Evolutionary conservation across 148 eudicot genomes (phyloP), one percentile per base, ranked within the genome.

Genomic region (Limonium bicolor): DNA sequence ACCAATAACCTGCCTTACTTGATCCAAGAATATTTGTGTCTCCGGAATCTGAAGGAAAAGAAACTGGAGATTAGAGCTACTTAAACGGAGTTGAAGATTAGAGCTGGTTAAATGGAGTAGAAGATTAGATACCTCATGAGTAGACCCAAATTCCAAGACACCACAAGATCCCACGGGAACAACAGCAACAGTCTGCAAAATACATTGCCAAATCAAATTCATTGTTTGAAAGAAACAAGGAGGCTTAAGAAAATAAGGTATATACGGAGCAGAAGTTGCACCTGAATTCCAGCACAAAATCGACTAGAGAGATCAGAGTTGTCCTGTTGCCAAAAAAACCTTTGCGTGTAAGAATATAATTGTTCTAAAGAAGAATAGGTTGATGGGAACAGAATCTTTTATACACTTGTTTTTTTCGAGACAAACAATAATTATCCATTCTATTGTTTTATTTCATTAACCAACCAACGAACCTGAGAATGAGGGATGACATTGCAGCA

Each of bases 121-220:
- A 37, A 54, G 76, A 55, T n/a, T n/a, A n/a, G n/a, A n/a, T 41
- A 90, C 97, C 85, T 90, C 72, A 19, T 59, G 46, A 38, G 66
- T 58, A n/a, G 95, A 90, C 10, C 95, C 97, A 36, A 90, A 72
- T 24, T 90, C 87, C 39, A 75, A 53, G 17, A 84, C 95, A 16
- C 97, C 97, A 16, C 32, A 67, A n/a, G 65, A 67, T 38, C 75
- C 81, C 27, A 84, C 78, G 18, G 93, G 70, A 32, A 90, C 59
- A n/a, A 80, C 59, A 5, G 67, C 80, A 51, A 84, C 53, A 36
- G 97, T 84, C 97, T 90, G 76, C 60, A 56, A 62, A 60, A 7
- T 23, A 1, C 3, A 43, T 22, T 7, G 8, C 13, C n/a, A 8
- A 13, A 15, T 13, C 45, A 40, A 7, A 40, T 20, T 40, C 25